Percentiles rank a stretch among this genome's conserved stretches.
Evolutionary conservation across 225 moss, liverwort and hornwort genomes (phyloP).

Genomic region (Pseudoscleropodium purum): DNA sequence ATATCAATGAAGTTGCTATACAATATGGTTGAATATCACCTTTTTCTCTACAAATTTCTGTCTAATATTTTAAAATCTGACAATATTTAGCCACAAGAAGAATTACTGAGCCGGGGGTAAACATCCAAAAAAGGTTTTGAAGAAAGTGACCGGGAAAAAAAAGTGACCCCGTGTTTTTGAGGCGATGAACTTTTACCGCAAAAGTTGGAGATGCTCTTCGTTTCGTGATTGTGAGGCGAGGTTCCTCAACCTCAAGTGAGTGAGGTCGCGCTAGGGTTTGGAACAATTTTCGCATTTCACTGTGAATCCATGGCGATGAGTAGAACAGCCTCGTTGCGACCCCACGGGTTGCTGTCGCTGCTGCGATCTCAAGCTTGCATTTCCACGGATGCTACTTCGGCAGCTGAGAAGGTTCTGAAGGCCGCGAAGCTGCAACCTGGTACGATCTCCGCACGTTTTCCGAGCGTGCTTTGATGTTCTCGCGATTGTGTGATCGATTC

Average conservation of each 20-base stretch:
- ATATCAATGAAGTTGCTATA: background rate
- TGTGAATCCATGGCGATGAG: conserved; percentile 27
- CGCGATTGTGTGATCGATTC: background rate
- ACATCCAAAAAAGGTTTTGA: background rate
- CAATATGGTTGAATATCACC: background rate
- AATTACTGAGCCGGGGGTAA: background rate
- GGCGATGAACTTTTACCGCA: background rate
- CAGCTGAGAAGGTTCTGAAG: conserved; percentile 27
- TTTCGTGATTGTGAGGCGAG: background rate
- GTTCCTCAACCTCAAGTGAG: background rate
- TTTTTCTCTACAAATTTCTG: background rate
- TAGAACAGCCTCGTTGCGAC: conserved; percentile 15
- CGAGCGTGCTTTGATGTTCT: background rate
- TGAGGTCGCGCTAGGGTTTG: background rate
- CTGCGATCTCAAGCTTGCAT: conserved; percentile 16
- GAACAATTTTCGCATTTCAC: background rate
- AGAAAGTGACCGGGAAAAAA: background rate
- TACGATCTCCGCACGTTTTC: conserved; percentile 2
- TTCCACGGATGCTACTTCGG: conserved; percentile 29
- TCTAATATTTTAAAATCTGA: too few relatives aligned
- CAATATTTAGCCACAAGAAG: background rate
- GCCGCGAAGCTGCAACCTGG: conserved; percentile 35
- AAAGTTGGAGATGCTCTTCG: background rate
- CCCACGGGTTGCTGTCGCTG: conserved; percentile 1
- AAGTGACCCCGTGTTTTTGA: background rate